These are phyloP conservation scores for Postia placenta DNA, from an alignment of 768 basidiomycete species.

Conservation along the genomic window DNA sequence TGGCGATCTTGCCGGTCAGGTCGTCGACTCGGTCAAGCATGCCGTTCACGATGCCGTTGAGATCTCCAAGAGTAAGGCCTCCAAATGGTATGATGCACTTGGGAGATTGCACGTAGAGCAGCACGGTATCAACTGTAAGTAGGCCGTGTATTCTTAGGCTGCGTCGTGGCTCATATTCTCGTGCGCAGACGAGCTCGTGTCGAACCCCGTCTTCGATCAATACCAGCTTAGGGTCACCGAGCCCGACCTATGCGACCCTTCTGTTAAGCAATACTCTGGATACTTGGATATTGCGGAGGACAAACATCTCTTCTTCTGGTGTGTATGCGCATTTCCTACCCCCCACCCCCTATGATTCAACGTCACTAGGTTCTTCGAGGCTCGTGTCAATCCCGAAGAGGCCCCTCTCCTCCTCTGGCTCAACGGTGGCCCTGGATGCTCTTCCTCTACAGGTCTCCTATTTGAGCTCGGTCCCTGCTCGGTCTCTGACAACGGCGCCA, in stretches of 20 bases:
- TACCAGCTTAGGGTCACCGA: slow-evolving; percentile 34
- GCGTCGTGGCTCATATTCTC: not conserved
- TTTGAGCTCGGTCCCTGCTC: slow-evolving; percentile 91
- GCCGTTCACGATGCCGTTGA: slow-evolving; percentile 33
- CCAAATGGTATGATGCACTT: slow-evolving; percentile 52
- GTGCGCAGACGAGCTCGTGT: slow-evolving; percentile 33
- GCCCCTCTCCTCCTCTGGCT: slow-evolving; percentile 89
- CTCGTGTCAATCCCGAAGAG: slow-evolving; percentile 60
- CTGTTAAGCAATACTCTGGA: slow-evolving; percentile 47
- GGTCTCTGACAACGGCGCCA: slow-evolving; percentile 61
- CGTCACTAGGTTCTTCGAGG: slow-evolving; percentile 77
- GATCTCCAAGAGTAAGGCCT: slow-evolving; percentile 31
- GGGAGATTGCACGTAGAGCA: slow-evolving; percentile 66
- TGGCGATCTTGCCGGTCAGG: slow-evolving; percentile 12
- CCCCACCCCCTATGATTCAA: not conserved
- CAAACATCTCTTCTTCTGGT: slow-evolving; percentile 59
- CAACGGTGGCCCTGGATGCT: slow-evolving; percentile 59
- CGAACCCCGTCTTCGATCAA: slow-evolving; percentile 29
- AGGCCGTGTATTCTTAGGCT: not conserved
- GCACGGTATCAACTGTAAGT: slow-evolving; percentile 67
- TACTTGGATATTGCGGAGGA: slow-evolving; percentile 52
- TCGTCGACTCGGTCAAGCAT: slow-evolving; percentile 21
- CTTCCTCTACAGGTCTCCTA: slow-evolving; percentile 63
- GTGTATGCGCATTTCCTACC: slow-evolving; percentile 8
- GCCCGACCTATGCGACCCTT: slow-evolving; percentile 43